Conservation (phyloP, 192 early-diverging fungal genomes). For the Kickxella alabastrina region DNA sequence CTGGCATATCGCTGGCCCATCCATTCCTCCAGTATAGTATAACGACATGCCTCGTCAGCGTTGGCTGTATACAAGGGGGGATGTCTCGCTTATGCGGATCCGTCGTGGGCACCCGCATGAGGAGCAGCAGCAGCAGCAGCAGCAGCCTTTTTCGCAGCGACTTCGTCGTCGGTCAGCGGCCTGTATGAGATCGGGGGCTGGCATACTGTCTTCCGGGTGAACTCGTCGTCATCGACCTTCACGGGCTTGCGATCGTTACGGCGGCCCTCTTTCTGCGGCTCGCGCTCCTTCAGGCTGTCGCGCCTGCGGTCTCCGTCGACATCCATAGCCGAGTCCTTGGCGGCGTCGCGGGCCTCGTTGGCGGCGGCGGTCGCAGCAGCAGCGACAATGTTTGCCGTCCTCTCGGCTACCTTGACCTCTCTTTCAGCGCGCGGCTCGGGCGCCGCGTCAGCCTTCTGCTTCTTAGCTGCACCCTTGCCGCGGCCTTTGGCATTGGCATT, state of each 20-base stretch:
- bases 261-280: not conserved
- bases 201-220: constrained; percentile 15
- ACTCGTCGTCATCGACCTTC: constrained; percentile 2
- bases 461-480: constrained; percentile 15
- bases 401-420: constrained; percentile 6
- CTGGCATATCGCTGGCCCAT: no score
- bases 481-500: constrained; percentile 4
- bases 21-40: no score
- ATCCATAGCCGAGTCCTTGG: no score
- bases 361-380: constrained; percentile 36
- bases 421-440: not conserved
- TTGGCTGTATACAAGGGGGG: no score
- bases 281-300: no score
- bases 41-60: no score
- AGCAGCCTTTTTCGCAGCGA: constrained; percentile 30
- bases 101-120: not conserved
- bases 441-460: constrained; percentile 19
- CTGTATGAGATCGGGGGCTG: constrained; percentile 25
- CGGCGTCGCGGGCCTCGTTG: constrained; percentile 14
- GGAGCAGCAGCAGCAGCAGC: not conserved
- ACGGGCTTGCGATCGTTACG: not conserved
- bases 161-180: constrained; percentile 35
- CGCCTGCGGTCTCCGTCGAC: no score
- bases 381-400: constrained; percentile 16
- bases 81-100: no score